These are phyloP conservation scores for Phoenix roebelenii DNA, from an alignment of 176 grass and related monocot species.

Conservation along the genomic window DNA sequence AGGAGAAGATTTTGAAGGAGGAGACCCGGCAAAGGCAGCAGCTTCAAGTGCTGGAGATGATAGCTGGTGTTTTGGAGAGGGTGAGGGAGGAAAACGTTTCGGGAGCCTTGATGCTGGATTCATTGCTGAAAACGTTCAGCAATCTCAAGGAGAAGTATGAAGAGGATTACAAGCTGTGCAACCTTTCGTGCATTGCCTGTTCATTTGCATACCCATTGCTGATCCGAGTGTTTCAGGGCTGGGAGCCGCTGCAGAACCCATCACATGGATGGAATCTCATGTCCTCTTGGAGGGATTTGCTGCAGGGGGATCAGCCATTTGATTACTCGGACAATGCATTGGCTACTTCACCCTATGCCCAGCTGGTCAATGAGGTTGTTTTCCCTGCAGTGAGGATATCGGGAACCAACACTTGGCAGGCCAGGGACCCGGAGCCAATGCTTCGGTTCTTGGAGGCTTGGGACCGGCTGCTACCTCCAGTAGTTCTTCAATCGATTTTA, in stretches of 20 bases:
- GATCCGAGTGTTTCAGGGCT: constrained; percentile 60
- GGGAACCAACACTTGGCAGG: constrained; percentile 74
- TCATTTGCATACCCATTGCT: constrained; percentile 49
- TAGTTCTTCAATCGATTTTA: constrained; percentile 62
- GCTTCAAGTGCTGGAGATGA: constrained; percentile 53
- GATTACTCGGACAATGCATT: constrained; percentile 46
- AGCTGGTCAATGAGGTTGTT: constrained; percentile 70
- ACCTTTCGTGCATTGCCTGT: constrained; percentile 60
- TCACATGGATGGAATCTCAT: constrained; percentile 59
- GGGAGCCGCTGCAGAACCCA: constrained; percentile 69
- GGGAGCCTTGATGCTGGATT: constrained; percentile 45
- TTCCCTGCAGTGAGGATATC: constrained; percentile 67
- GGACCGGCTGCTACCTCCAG: constrained; percentile 50
- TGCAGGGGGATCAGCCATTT: constrained; percentile 65
- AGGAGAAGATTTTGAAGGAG: constrained; percentile 49
- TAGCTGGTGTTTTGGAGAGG: constrained; percentile 47
- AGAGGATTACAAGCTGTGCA: constrained; percentile 79
- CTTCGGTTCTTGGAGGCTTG: constrained; percentile 65
- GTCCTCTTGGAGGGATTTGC: constrained; percentile 50
- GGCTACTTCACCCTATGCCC: constrained; percentile 54
- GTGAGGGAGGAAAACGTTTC: constrained; percentile 41
- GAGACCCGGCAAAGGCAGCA: constrained; percentile 47
- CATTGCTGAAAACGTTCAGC: constrained; percentile 42
- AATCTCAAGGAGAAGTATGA: constrained; percentile 37
- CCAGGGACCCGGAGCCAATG: constrained; percentile 78